These are phyloP conservation scores for Apiospora koreana DNA, from an alignment of 2,329 filamentous ascomycete species.

Conservation along the genomic window DNA sequence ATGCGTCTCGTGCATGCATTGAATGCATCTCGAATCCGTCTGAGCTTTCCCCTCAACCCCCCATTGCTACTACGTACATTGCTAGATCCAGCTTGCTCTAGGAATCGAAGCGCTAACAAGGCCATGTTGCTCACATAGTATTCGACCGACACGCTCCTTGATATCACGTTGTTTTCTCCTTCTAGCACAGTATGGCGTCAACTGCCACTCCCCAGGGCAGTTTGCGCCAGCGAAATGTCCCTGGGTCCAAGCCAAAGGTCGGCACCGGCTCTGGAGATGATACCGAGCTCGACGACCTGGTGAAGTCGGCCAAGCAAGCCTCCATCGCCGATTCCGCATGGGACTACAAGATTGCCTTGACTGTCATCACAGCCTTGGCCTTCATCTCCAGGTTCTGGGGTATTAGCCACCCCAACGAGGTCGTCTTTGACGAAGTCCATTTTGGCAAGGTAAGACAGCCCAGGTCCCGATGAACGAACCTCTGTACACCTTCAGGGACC, in stretches of 20 bases:
- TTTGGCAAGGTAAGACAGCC: constrained; percentile 84
- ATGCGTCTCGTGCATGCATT: constrained; percentile 5
- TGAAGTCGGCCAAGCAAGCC: constrained; percentile 41
- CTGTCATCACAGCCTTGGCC: constrained; percentile 76
- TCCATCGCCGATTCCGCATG: constrained; percentile 60
- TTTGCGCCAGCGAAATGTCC: constrained; percentile 60
- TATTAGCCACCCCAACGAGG: constrained; percentile 91
- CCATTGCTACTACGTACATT: too few species aligned
- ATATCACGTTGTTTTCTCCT: constrained; percentile 7
- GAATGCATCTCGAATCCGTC: background rate
- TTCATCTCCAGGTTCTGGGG: constrained; percentile 95
- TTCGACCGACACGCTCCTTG: background rate
- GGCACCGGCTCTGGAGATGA: constrained; percentile 33
- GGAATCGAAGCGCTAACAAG: background rate
- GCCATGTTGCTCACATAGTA: background rate
- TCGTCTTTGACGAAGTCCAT: constrained; percentile 98
- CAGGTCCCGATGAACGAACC: background rate
- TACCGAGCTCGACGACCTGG: constrained; percentile 52
- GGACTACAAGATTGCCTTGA: constrained; percentile 81
- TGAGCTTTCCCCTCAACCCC: background rate
- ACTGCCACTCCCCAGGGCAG: constrained; percentile 47
- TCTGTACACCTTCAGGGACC: background rate
- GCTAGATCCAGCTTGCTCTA: background rate
- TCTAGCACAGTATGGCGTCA: constrained; percentile 15
- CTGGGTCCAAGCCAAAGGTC: constrained; percentile 52